A percentile compares a stretch with the other conserved stretches of the same genome.
Evolutionary conservation across 129 eudicot genomes (phyloP).

Genomic region (Logfia minima): DNA sequence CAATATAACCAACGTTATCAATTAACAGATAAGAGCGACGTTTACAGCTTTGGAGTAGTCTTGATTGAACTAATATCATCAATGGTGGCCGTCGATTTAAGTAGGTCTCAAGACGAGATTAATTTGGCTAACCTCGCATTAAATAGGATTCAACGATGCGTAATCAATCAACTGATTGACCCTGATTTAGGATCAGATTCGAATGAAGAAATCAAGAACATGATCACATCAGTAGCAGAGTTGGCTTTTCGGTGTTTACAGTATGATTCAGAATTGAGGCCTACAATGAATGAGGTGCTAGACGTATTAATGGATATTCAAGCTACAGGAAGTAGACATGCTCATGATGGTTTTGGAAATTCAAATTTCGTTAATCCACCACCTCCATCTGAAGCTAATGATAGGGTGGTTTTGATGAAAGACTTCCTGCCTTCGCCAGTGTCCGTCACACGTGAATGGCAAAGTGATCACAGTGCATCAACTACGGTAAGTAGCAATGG

Average conservation of each 20-base stretch:
- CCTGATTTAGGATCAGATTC: constrained; percentile 46
- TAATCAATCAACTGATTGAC: constrained; percentile 58
- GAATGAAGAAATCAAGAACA: constrained; percentile 46
- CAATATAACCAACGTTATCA: constrained; percentile 76
- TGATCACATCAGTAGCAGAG: constrained; percentile 75
- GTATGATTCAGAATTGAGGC: constrained; percentile 78
- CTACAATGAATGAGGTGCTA: constrained; percentile 70
- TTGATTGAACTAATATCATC: constrained; percentile 80
- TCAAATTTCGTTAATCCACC: constrained; percentile 18
- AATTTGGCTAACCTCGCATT: constrained; percentile 72
- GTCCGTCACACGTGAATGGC: constrained; percentile 48
- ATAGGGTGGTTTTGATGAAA: constrained; percentile 44
- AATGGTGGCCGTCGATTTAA: constrained; percentile 80
- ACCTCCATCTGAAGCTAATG: constrained; percentile 50
- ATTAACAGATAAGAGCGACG: constrained; percentile 82
- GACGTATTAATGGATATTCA: constrained; percentile 45
- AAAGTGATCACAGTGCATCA: constrained; percentile 43
- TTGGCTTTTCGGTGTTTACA: constrained; percentile 79
- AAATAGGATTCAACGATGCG: constrained; percentile 62
- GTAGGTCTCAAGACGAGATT: constrained; percentile 62
- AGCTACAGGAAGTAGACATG: constrained; percentile 20
- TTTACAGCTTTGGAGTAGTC: constrained; percentile 92
- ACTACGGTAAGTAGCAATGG: constrained; percentile 41
- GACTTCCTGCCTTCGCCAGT: constrained; percentile 42
- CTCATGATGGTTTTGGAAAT: constrained; percentile 1